phyloP scores from a whole-genome alignment of 1,284 basidiomycete genomes.

The Ceratobasidium theobromae region DNA sequence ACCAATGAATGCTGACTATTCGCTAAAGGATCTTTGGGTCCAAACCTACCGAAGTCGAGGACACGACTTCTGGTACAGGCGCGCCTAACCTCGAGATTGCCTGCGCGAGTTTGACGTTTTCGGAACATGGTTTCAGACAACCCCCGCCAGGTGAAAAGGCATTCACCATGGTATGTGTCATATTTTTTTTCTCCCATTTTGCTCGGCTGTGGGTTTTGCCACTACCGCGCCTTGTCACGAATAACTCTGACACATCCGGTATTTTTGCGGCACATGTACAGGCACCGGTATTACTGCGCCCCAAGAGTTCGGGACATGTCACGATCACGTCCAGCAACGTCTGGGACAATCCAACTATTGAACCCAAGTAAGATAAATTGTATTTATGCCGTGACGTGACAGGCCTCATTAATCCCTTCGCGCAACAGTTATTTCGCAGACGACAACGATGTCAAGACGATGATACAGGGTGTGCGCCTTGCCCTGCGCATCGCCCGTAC shows the following conservation, averaged over 20 bases:
- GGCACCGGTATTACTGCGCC: constrained; percentile 37
- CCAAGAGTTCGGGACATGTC: constrained; percentile 44
- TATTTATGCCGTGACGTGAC: constrained; percentile 33
- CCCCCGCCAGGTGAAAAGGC: constrained; percentile 36
- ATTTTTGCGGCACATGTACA: constrained; percentile 31
- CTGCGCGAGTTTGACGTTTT: constrained; percentile 41
- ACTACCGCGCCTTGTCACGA: too few relatives aligned
- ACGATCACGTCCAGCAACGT: constrained; percentile 44
- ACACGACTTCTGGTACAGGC: constrained; percentile 39
- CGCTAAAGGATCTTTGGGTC: constrained; percentile 9
- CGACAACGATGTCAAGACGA: constrained; percentile 39
- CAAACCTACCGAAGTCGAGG: not conserved
- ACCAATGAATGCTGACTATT: not conserved
- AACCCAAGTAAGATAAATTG: constrained; percentile 44
- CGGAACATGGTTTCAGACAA: constrained; percentile 38
- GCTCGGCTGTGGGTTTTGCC: constrained; percentile 17
- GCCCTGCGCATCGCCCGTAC: constrained; percentile 39
- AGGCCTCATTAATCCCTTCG: not conserved
- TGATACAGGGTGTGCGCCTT: constrained; percentile 42
- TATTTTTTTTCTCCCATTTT: not conserved
- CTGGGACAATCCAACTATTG: constrained; percentile 48
- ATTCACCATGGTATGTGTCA: constrained; percentile 24
- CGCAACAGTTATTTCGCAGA: constrained; percentile 38
- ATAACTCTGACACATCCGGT: too few relatives aligned
- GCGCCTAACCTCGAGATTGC: constrained; percentile 48